These are phyloP conservation scores for Colletotrichum horii DNA, from an alignment of 2,329 filamentous ascomycete genomes.

Conservation along the genomic window DNA sequence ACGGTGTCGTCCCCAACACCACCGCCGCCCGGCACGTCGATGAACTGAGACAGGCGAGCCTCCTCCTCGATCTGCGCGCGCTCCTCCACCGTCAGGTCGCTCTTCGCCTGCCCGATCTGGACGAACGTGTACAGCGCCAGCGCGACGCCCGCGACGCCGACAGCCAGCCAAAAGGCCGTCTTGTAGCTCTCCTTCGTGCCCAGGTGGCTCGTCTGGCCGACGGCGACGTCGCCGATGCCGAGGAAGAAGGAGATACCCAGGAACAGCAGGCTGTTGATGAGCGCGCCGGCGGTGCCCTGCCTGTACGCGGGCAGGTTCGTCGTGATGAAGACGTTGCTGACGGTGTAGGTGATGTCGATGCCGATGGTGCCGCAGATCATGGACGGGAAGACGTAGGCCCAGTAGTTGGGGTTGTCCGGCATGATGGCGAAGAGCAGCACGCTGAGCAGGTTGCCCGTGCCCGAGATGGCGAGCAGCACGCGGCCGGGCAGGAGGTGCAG, in stretches of 20 bases:
- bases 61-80: constrained; percentile 21
- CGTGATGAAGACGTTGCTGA: constrained; percentile 79
- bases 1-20: not conserved
- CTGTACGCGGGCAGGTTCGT: constrained; percentile 69
- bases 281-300: constrained; percentile 74
- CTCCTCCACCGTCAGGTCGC: constrained; percentile 25
- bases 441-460: constrained; percentile 61
- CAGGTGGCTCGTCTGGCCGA: constrained; percentile 51
- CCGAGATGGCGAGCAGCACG: constrained; percentile 66
- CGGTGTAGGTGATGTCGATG: constrained; percentile 77
- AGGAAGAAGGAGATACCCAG: constrained; percentile 76
- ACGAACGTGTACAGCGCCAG: constrained; percentile 62
- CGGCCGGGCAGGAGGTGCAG: constrained; percentile 70
- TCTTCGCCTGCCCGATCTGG: constrained; percentile 26
- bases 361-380: constrained; percentile 74
- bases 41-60: not conserved
- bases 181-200: constrained; percentile 61
- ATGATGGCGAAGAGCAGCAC: constrained; percentile 69
- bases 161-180: constrained; percentile 70
- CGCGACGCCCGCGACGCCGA: constrained; percentile 57
- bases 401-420: constrained; percentile 67
- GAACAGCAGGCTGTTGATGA: constrained; percentile 75
- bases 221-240: constrained; percentile 70
- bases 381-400: constrained; percentile 75
- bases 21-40: not conserved